A percentile compares a stretch with the other conserved stretches of the same genome.
phyloP scores from a whole-genome alignment of 768 basidiomycete genomes.

The Tricholoma hemisulphureum region DNA sequence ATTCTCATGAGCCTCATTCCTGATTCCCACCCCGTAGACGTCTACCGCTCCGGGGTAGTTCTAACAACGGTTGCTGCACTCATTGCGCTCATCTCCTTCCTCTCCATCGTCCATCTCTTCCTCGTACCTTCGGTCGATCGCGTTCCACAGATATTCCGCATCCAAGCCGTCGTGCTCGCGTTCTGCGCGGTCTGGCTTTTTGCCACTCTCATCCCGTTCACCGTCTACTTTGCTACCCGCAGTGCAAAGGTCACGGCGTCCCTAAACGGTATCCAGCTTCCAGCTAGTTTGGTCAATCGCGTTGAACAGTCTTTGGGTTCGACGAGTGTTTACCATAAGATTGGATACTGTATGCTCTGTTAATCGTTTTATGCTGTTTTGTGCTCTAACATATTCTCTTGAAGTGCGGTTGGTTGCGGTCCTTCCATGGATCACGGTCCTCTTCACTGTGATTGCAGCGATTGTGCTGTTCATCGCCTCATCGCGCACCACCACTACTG shows the following conservation, averaged over 20 bases:
- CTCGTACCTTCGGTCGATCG: conserved; percentile 11
- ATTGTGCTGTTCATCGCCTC: conserved; percentile 34
- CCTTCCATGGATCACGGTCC: conserved; percentile 51
- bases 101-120: conserved; percentile 23
- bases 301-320: conserved; percentile 37
- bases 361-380: conserved; percentile 1
- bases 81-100: conserved; percentile 29
- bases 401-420: conserved; percentile 50
- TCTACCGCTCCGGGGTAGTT: conserved; percentile 37
- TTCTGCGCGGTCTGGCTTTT: conserved; percentile 49
- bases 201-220: conserved; percentile 19
- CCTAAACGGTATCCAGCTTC: conserved; percentile 36
- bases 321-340: conserved; percentile 42
- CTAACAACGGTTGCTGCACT: conserved; percentile 34
- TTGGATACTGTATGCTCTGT: conserved; percentile 43
- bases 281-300: conserved; percentile 34
- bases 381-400: background rate
- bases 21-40: conserved; percentile 28
- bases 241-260: conserved; percentile 44
- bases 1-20: background rate
- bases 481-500: conserved; percentile 6
- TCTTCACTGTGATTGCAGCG: conserved; percentile 39
- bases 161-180: conserved; percentile 38
- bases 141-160: conserved; percentile 26
- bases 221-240: conserved; percentile 36